phyloP scores from a whole-genome alignment of 805 yeast species.

The Priceomyces haplophilus region DNA sequence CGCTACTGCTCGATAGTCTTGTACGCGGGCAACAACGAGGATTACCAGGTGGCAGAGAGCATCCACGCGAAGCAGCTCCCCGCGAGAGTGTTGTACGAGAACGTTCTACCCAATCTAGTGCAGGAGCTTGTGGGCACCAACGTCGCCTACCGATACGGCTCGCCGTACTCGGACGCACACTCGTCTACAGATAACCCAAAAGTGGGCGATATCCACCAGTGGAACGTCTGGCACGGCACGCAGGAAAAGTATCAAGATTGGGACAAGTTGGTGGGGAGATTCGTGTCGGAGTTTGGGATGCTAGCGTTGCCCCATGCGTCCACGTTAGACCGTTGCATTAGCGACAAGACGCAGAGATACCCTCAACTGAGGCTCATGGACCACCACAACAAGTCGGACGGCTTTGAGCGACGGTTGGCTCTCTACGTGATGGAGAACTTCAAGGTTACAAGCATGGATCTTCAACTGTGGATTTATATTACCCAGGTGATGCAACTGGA shows the following conservation, averaged over 20 bases:
- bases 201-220: conserved; percentile 39
- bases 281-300: conserved; percentile 56
- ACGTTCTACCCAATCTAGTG: conserved; percentile 34
- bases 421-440: conserved; percentile 46
- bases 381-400: conserved; percentile 48
- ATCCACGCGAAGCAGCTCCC: conserved; percentile 32
- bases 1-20: conserved; percentile 39
- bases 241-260: conserved; percentile 50
- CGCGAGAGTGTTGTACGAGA: conserved; percentile 43
- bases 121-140: conserved; percentile 7
- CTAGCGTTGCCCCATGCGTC: conserved; percentile 39
- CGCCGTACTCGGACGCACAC: neutral
- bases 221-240: conserved; percentile 58
- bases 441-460: conserved; percentile 29
- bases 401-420: conserved; percentile 45
- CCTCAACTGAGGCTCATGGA: conserved; percentile 47
- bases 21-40: conserved; percentile 47
- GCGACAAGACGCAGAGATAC: conserved; percentile 34
- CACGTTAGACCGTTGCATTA: conserved; percentile 35
- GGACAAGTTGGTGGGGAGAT: conserved; percentile 45
- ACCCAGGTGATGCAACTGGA: conserved; percentile 54
- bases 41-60: conserved; percentile 41
- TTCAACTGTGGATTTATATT: conserved; percentile 47
- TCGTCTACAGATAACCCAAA: neutral
- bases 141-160: neutral